Evolutionary conservation across 495 filamentous ascomycete genomes (phyloP), one percentile per base, ranked within the genome.

Genomic region (Sphaerosporella brunnea): DNA sequence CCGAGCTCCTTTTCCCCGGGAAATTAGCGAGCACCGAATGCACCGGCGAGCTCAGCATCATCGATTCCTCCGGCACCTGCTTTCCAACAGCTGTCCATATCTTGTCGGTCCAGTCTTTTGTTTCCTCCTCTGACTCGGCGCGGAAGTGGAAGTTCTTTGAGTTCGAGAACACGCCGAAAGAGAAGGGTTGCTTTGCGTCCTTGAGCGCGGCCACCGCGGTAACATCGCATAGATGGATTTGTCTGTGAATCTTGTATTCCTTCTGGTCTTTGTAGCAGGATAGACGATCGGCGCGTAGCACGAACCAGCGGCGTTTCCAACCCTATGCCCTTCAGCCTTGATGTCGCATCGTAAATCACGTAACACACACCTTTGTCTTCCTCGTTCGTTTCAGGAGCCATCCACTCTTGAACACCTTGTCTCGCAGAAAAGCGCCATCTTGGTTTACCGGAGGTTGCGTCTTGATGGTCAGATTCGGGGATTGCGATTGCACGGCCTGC

Each of bases 191-290:
- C 65, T 90, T 92, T 0, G 83, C 78, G 51, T 94, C 84, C 56
- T 82, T 87, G 42, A 95, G 75, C 42, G 81, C 70, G 0, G 86
- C 82, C 25, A 94, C 82, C 2, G 88, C 88, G 3, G 87, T 94
- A 48, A 96, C 71, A 49, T 97, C 90, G 26, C 83, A 82, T 36
- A 95, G 73, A 57, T 74, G 76, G 51, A 97, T 75, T 54, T 92
- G 86, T 55, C 84, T 80, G 20, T 83, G 78, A 5, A 97, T 73
- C 60, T 88, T 84, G 54, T 80, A 82, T 59, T 93, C 85, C 55
- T 84, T 79, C 46, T 85, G 75, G 53, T 86, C 79, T 60, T 90
- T 88, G 75, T 97, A 97, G 51, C 93, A 84, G 28, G 84, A 95
- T 19, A 96, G 73, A n/a, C 83, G 71, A 58, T 93, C 93, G 1